Percentiles rank a stretch among this genome's conserved stretches.
These are phyloP conservation scores for Saturnispora diversa DNA, from an alignment of 805 yeast species.

Conservation along the genomic window DNA sequence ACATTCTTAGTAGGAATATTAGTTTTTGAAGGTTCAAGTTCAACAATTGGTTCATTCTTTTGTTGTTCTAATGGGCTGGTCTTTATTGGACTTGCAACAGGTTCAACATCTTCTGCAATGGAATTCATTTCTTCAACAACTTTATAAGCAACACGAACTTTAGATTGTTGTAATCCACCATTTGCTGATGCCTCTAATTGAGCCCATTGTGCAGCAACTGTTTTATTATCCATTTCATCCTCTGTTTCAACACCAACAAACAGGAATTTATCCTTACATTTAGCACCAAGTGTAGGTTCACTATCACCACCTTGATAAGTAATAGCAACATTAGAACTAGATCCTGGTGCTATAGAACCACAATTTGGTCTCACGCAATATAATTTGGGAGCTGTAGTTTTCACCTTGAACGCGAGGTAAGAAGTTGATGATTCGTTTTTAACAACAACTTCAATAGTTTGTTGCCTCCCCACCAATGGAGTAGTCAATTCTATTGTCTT, in stretches of 20 bases:
- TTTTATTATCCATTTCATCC: slow-evolving; percentile 42
- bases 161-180: slow-evolving; percentile 21
- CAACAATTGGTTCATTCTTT: neutral
- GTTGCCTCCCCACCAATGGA: slow-evolving; percentile 57
- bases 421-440: slow-evolving; percentile 47
- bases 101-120: slow-evolving; percentile 26
- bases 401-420: slow-evolving; percentile 79
- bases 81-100: slow-evolving; percentile 12
- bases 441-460: slow-evolving; percentile 53
- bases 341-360: slow-evolving; percentile 68
- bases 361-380: slow-evolving; percentile 96
- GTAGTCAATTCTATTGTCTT: slow-evolving; percentile 24
- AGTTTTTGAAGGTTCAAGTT: no score
- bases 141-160: slow-evolving; percentile 28
- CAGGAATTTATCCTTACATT: slow-evolving; percentile 87
- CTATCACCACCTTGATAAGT: slow-evolving; percentile 76
- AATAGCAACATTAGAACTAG: slow-evolving; percentile 63
- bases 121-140: slow-evolving; percentile 25
- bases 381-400: slow-evolving; percentile 94
- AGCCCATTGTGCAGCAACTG: slow-evolving; percentile 68
- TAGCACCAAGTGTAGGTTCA: slow-evolving; percentile 65
- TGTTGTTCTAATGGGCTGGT: neutral
- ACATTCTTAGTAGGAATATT: neutral
- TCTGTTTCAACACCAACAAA: slow-evolving; percentile 80
- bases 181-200: slow-evolving; percentile 51